A percentile compares a stretch with the other conserved stretches of the same genome.
Evolutionary conservation across 345 rosid genomes (phyloP).

Genomic region (Melaleuca alternifolia): DNA sequence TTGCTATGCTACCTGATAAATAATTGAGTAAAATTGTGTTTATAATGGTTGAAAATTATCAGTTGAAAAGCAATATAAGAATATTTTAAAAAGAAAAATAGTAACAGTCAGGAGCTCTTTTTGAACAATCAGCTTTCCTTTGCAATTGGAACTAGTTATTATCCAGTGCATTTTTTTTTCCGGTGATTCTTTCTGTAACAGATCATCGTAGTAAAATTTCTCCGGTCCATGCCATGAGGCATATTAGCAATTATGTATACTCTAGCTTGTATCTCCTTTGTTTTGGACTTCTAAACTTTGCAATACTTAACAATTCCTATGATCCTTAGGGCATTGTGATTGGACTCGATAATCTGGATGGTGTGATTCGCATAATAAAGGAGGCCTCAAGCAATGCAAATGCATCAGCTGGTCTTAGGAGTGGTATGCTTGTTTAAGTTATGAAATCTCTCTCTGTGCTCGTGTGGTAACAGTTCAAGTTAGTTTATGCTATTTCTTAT

Average conservation of each 20-base stretch:
- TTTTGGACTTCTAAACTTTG: not conserved
- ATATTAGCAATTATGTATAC: not conserved
- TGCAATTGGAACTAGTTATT: not conserved
- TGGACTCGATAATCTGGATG: conserved; percentile 80
- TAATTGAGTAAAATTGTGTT: not conserved
- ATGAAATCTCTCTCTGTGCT: not conserved
- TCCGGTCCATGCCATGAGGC: not conserved
- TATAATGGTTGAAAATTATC: not conserved
- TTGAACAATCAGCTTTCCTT: not conserved
- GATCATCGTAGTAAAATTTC: not conserved
- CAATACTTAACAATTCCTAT: not conserved
- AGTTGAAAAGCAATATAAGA: not conserved
- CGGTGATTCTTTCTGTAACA: not conserved
- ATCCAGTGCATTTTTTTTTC: not conserved
- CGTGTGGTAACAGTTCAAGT: not conserved
- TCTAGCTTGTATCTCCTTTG: not conserved
- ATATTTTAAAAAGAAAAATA: not conserved
- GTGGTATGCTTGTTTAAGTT: conserved; percentile 27
- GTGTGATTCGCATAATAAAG: conserved; percentile 50
- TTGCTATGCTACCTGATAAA: not conserved
- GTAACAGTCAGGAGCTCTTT: not conserved
- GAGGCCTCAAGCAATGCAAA: conserved; percentile 53
- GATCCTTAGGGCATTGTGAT: conserved; percentile 58
- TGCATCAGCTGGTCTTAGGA: conserved; percentile 56
- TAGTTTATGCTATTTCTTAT: not conserved